Evolutionary conservation across 441 rosid species (phyloP).

Genomic region (Bocquillonia castaneifolia): DNA sequence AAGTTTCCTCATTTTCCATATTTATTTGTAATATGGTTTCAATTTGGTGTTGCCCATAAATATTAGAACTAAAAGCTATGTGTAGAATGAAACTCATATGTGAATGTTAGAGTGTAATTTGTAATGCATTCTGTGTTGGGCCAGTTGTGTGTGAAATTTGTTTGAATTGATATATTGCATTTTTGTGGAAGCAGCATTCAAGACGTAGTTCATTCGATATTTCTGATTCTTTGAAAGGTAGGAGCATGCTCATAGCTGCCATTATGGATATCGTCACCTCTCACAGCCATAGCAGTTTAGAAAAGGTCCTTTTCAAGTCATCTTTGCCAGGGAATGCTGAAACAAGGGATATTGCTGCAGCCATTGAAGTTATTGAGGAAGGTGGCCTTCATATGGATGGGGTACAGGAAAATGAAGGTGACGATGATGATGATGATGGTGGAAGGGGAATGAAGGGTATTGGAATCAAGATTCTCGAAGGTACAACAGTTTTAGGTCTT

Average conservation of each 20-base stretch:
- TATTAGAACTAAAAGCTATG: no score
- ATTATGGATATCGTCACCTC: slow-evolving; percentile 95
- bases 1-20: slow-evolving; percentile 18
- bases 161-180: slow-evolving; percentile 65
- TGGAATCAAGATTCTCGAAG: slow-evolving; percentile 89
- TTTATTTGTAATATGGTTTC: slow-evolving; percentile 28
- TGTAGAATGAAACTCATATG: no score
- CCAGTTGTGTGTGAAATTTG: slow-evolving; percentile 15
- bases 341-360: slow-evolving; percentile 81
- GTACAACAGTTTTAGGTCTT: slow-evolving; percentile 76
- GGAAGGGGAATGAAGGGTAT: slow-evolving; percentile 76
- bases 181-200: slow-evolving; percentile 91
- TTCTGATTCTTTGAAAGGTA: slow-evolving; percentile 98
- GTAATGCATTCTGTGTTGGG: no score
- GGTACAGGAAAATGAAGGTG: slow-evolving; percentile 40
- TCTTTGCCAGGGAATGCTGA: slow-evolving; percentile 68
- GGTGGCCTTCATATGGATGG: slow-evolving; percentile 81
- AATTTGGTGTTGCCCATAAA: slow-evolving; percentile 40
- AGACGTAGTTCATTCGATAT: slow-evolving; percentile 93
- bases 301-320: slow-evolving; percentile 50
- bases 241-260: slow-evolving; percentile 99
- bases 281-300: slow-evolving; percentile 54
- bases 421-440: slow-evolving; percentile 62
- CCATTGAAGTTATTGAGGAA: slow-evolving; percentile 87
- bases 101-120: no score